These are phyloP conservation scores for Beauveria sp. DNA, from an alignment of 2,329 filamentous ascomycete species.

Conservation along the genomic window DNA sequence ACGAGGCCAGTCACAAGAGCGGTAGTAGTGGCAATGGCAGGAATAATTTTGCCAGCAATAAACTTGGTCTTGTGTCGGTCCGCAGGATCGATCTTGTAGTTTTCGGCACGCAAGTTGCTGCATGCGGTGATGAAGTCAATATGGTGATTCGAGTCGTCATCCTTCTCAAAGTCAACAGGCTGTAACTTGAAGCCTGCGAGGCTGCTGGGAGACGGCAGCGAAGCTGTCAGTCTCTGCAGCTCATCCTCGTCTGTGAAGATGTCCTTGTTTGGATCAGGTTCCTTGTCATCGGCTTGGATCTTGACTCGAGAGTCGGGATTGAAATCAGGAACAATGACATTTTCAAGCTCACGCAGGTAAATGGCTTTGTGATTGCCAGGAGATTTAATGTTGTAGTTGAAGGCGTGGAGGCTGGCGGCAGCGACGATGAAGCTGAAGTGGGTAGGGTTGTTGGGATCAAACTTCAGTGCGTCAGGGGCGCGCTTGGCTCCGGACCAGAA, in stretches of 20 bases:
- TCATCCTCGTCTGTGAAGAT: constrained; percentile 67
- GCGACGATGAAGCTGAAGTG: constrained; percentile 85
- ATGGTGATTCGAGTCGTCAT: constrained; percentile 95
- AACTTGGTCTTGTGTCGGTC: constrained; percentile 99
- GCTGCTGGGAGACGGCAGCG: constrained; percentile 70
- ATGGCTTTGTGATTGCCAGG: constrained; percentile 59
- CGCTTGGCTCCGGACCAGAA: constrained; percentile 99
- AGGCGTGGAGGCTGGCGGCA: constrained; percentile 87
- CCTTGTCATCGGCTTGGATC: constrained; percentile 93
- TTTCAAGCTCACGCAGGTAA: constrained; percentile 74
- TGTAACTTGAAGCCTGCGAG: constrained; percentile 82
- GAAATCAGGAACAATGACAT: constrained; percentile 95
- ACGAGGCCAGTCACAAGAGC: constrained; percentile 92
- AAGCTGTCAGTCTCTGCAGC: constrained; percentile 61
- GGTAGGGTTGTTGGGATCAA: constrained; percentile 74
- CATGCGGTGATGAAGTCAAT: constrained; percentile 98
- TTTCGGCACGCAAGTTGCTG: constrained; percentile 92
- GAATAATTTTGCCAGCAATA: constrained; percentile 98
- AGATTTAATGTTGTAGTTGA: constrained; percentile 96
- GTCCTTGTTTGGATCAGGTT: constrained; percentile 81
- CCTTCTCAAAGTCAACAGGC: constrained; percentile 96
- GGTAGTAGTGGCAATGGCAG: constrained; percentile 94
- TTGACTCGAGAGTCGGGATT: constrained; percentile 83
- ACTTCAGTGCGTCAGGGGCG: constrained; percentile 84
- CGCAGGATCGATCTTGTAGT: constrained; percentile 91